Evolutionary conservation across 768 basidiomycete species (phyloP).

Genomic region (Leccinum fibrillosum): DNA sequence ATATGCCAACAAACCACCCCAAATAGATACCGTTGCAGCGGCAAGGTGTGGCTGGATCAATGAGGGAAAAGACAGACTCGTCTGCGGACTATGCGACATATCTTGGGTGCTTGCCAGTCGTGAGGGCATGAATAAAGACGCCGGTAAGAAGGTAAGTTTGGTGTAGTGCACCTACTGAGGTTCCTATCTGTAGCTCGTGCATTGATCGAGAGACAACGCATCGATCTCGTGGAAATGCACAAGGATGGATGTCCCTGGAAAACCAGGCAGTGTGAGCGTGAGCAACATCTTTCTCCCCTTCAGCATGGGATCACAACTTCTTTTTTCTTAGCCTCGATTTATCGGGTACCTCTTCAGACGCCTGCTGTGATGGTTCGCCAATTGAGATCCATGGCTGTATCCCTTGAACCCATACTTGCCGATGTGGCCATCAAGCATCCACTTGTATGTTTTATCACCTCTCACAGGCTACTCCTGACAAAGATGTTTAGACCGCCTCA

Average conservation of each 20-base stretch:
- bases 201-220: constrained; percentile 71
- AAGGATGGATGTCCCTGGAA: constrained; percentile 87
- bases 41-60: constrained; percentile 83
- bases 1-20: constrained; percentile 72
- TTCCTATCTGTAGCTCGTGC: constrained; percentile 48
- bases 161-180: constrained; percentile 12
- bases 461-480: constrained; percentile 7
- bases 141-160: constrained; percentile 55
- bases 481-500: constrained; percentile 45
- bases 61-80: constrained; percentile 74
- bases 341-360: constrained; percentile 69
- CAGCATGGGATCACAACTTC: not conserved
- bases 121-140: constrained; percentile 72
- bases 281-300: constrained; percentile 19
- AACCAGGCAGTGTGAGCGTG: constrained; percentile 75
- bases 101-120: constrained; percentile 74
- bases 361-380: constrained; percentile 61
- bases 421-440: constrained; percentile 68
- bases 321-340: constrained; percentile 52
- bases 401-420: constrained; percentile 50
- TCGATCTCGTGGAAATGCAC: constrained; percentile 63
- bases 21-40: constrained; percentile 76
- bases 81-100: constrained; percentile 66
- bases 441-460: constrained; percentile 45
- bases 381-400: constrained; percentile 52